Base-by-base conservation (phyloP, 805 yeast species). In the Candida pseudofarinosa region DNA sequence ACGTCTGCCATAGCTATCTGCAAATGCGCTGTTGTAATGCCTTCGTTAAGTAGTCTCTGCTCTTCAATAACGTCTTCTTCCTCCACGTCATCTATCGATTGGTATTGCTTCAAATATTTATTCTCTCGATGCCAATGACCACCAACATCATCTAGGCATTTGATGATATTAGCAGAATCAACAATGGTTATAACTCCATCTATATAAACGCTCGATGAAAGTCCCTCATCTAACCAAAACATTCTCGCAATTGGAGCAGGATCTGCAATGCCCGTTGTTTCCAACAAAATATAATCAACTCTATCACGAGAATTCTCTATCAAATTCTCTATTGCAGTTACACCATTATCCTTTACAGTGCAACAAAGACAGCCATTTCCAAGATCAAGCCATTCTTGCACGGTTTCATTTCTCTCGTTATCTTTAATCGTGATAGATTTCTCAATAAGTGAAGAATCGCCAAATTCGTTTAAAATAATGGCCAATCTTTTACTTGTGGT, bases 311-410 rank as follows among this genome's bases (percentile, higher is more conserved):
- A 76, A 40, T 81, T 76, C 23, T 80, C 83, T 46, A 91, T 81
- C 52, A 93, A 75, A 44, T 87, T 79, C 60, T 93, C 99, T 41
- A 93, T 89, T 0, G 99, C 99, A 34, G 85, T 74, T 1, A 93
- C 97, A 3, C 99, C 99, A 43, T 83, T 85, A 60, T 90, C 97
- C 58, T 88, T 89, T 28, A 95, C 96, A 0, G 98, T 87, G 57
- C 99, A 93, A 59, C 99, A 93, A 33, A 93, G 71, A 62, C 99
- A 93, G 1, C 99, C 99, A 58, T 93, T 93, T 1, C 97, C 98
- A 28, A 93, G 69, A 59, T 93, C 99, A 2, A 93, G 71, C 99
- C 99, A 93, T 56, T 93, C 97, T 54, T 89, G 87, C 40, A 86
- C 83, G 2, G 80, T 67, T 17, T 60, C 61, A 30, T 58, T 56